A percentile compares a stretch with the other conserved stretches of the same genome.
Evolutionary conservation across 164 flowering plant species (phyloP).

Genomic region (Vitis riparia): DNA sequence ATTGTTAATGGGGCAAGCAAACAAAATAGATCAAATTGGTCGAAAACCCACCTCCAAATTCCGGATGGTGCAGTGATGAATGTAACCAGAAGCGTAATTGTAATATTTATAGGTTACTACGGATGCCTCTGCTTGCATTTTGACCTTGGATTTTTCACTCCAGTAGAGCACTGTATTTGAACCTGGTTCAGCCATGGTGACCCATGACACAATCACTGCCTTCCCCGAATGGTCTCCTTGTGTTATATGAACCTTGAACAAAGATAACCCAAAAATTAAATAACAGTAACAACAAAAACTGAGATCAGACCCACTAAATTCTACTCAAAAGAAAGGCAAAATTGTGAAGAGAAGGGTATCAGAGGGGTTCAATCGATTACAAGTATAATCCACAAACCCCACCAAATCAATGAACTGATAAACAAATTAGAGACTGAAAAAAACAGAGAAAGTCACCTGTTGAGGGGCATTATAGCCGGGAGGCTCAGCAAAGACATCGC

Average conservation of each 20-base stretch:
- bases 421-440: too few relatives aligned
- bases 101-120: conserved; percentile 18
- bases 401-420: too few relatives aligned
- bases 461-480: conserved; percentile 37
- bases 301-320: neutral
- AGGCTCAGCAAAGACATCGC: conserved; percentile 22
- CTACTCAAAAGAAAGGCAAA: too few relatives aligned
- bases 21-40: neutral
- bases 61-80: conserved; percentile 13
- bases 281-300: neutral
- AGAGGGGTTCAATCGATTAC: too few relatives aligned
- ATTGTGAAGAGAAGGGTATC: too few relatives aligned
- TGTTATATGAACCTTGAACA: conserved; percentile 27
- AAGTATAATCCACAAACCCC: too few relatives aligned
- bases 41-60: conserved; percentile 10
- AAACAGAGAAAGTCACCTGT: conserved; percentile 18
- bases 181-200: conserved; percentile 3
- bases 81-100: conserved; percentile 15
- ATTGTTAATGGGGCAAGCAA: too few relatives aligned
- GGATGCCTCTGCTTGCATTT: conserved; percentile 31
- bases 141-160: conserved; percentile 29
- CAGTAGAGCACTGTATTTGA: conserved; percentile 21
- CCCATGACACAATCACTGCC: conserved; percentile 14
- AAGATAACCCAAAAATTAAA: neutral
- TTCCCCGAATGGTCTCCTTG: conserved; percentile 17